A percentile compares a stretch with the other conserved stretches of the same genome.
Evolutionary conservation across 805 yeast species (phyloP).

Genomic region (Maudiozyma saulgeensis): DNA sequence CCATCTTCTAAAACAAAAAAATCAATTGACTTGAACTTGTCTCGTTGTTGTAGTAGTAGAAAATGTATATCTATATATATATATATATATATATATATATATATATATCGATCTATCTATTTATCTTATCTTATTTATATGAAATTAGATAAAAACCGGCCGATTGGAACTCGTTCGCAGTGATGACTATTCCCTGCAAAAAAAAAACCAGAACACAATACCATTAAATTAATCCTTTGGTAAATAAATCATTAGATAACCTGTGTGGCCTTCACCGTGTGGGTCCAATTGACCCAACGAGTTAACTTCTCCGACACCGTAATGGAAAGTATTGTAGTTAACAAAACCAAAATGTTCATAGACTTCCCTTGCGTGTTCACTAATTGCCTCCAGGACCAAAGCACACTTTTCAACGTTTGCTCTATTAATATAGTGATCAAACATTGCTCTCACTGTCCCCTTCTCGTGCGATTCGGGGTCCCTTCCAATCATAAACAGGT

Average conservation of each 20-base stretch:
- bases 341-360: conserved; percentile 30
- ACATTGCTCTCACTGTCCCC: conserved; percentile 28
- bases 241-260: conserved; percentile 25
- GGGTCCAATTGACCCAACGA: conserved; percentile 20
- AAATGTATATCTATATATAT: too few relatives aligned
- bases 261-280: conserved; percentile 26
- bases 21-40: too few relatives aligned
- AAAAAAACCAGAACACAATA: too few relatives aligned
- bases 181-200: too few relatives aligned
- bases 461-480: conserved; percentile 21
- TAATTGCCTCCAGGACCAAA: conserved; percentile 28
- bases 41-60: too few relatives aligned
- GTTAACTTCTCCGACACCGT: conserved; percentile 27
- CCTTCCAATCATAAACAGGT: conserved; percentile 28
- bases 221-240: too few relatives aligned
- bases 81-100: too few relatives aligned
- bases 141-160: too few relatives aligned
- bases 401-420: conserved; percentile 27
- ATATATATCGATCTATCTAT: too few relatives aligned
- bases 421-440: conserved; percentile 20
- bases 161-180: too few relatives aligned
- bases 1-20: background rate
- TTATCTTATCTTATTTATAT: too few relatives aligned
- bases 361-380: conserved; percentile 25
- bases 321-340: conserved; percentile 20